phyloP scores from a whole-genome alignment of 2,329 filamentous ascomycete species.

The Ophiostoma ulmi region DNA sequence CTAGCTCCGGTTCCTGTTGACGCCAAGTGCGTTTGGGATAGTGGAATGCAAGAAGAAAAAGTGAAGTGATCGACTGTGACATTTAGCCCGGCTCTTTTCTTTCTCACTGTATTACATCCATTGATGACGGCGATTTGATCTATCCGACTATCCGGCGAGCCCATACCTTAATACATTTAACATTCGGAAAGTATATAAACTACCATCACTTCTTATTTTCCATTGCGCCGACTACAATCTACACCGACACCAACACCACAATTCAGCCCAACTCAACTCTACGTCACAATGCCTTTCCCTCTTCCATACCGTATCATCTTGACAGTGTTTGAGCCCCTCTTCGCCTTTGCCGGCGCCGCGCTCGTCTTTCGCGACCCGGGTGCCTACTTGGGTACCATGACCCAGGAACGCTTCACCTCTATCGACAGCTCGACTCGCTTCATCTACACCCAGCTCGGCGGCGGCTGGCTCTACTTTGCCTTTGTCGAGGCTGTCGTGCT shows the following conservation, averaged over 20 bases:
- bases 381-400: slow-evolving; percentile 33
- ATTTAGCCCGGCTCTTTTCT: neutral
- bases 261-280: neutral
- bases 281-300: slow-evolving; percentile 28
- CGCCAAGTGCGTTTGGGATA: neutral
- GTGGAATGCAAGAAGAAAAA: neutral
- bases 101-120: neutral
- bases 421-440: slow-evolving; percentile 28
- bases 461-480: slow-evolving; percentile 37
- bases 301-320: slow-evolving; percentile 34
- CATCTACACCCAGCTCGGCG: slow-evolving; percentile 34
- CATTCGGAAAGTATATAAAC: neutral
- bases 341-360: slow-evolving; percentile 33
- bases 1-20: neutral
- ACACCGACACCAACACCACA: neutral
- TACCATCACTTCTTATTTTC: neutral
- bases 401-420: slow-evolving; percentile 27
- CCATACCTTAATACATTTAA: neutral
- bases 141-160: neutral
- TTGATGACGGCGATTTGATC: neutral
- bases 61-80: neutral
- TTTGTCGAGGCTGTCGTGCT: slow-evolving; percentile 38
- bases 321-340: slow-evolving; percentile 36
- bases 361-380: slow-evolving; percentile 32
- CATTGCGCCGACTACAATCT: neutral